phyloP scores from a whole-genome alignment of 306 rosid species.

The Casuarina glauca region DNA sequence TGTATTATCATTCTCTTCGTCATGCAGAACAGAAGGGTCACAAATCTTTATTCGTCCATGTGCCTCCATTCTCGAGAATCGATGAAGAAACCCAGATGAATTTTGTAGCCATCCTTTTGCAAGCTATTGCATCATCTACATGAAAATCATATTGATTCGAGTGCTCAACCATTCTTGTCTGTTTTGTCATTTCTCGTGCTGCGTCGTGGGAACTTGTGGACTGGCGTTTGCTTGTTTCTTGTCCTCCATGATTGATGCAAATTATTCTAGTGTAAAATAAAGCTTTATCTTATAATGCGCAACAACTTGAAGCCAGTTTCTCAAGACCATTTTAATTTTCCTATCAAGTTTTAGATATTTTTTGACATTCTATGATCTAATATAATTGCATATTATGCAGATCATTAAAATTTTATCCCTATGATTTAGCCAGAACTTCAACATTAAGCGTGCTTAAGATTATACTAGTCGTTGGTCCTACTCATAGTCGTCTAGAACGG shows the following conservation, averaged over 20 bases:
- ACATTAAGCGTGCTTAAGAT: background rate
- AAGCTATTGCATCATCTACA: constrained; percentile 68
- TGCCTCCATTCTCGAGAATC: constrained; percentile 70
- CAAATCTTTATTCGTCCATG: constrained; percentile 83
- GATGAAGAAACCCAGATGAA: constrained; percentile 74
- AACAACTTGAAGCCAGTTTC: constrained; percentile 8
- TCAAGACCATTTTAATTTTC: background rate
- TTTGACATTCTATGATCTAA: background rate
- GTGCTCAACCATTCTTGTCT: constrained; percentile 12
- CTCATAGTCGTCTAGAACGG: background rate
- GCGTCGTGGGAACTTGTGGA: constrained; percentile 1
- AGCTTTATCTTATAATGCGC: background rate
- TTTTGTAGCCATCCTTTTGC: constrained; percentile 66
- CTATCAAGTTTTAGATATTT: background rate
- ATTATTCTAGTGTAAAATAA: constrained; percentile 19
- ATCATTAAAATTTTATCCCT: background rate
- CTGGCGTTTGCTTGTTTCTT: constrained; percentile 7
- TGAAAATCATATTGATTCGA: constrained; percentile 34
- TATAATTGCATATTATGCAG: background rate
- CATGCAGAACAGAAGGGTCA: constrained; percentile 81
- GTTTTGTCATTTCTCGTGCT: constrained; percentile 2
- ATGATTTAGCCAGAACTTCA: background rate
- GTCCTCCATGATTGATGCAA: constrained; percentile 7
- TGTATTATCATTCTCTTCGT: constrained; percentile 78
- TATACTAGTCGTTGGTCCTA: background rate